A percentile compares a stretch with the other conserved stretches of the same genome.
Conservation (phyloP, 305 asterid species). For the Solanum aculeatissimum region DNA sequence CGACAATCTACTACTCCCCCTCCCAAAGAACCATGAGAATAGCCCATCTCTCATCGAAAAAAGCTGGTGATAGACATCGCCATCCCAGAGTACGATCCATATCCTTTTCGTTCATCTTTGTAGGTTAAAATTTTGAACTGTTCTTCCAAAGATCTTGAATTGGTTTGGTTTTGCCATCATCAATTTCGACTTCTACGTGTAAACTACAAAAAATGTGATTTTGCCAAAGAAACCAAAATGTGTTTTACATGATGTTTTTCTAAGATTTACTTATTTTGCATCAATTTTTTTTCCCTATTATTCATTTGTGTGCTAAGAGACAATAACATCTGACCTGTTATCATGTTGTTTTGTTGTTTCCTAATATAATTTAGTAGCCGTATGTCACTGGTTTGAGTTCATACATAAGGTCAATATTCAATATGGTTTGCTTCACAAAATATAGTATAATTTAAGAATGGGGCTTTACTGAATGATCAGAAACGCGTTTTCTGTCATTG, state of each 20-base stretch:
- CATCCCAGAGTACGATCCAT: background rate
- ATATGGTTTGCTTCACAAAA: background rate
- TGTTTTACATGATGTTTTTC: too few relatives aligned
- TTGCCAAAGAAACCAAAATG: background rate
- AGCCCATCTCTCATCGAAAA: background rate
- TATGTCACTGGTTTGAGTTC: background rate
- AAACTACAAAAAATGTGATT: background rate
- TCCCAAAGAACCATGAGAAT: slow-evolving; percentile 10
- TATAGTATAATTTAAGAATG: background rate
- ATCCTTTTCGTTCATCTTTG: background rate
- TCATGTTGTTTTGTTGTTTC: background rate
- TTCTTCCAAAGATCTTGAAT: background rate
- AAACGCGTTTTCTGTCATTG: background rate
- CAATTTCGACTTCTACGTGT: background rate
- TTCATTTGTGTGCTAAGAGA: background rate
- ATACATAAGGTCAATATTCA: background rate
- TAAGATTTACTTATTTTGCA: too few relatives aligned
- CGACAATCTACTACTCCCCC: slow-evolving; percentile 30
- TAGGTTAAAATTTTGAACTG: background rate
- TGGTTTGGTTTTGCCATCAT: background rate
- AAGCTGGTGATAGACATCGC: background rate
- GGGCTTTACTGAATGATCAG: background rate
- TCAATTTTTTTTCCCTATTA: too few relatives aligned
- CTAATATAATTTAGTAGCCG: background rate
- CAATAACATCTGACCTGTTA: background rate